Base-by-base conservation (phyloP, 768 basidiomycete genomes). In the Mrakia frigida region DNA sequence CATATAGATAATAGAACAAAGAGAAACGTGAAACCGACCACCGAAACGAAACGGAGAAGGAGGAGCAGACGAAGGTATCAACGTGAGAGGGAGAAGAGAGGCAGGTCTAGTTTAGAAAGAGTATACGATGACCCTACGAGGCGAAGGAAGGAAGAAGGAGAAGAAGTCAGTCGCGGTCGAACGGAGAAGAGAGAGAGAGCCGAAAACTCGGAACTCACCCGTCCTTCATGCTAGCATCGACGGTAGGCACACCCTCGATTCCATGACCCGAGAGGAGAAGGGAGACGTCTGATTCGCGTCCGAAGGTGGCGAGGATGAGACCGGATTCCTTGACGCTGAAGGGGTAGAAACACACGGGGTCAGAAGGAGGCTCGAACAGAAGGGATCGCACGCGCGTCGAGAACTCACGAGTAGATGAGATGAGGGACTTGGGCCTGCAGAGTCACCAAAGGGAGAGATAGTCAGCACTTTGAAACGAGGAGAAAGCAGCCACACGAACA, bases 391-490 rank as follows among this genome's bases (percentile, higher is more conserved):
- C 0, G 9, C 31, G n/a, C 53, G 50, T n/a, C 13, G 18, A 43
- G 13, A 37, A 72, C 71, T 50, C 6, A 72, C 71, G 76, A 73
- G 67, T 92, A 90, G 70, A 94, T 89, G 78, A 98, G 85, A 52
- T 93, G 93, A 60, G 96, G 95, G 39, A 97, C 94, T 81, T 91
- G 90, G 50, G 89, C 87, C 94, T 94, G 80, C 39, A n/a, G 67
- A 43, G 28, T 0, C 0, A 31, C 37, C 10, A 37, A 23, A 6
- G 11, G 3, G 41, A 60, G 41, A 28, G 23, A 37, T 6, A 39
- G 61, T 11, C 9, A 74, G 56, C 0, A 13, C n/a, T n/a, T n/a
- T n/a, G 13, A n/a, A 69, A 76, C 80, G 73, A 37, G 67, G 33
- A 59, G 18, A 50, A 46, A 14, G 5, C n/a, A n/a, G n/a, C n/a